Conservation (phyloP, 176 grass and related monocot genomes). For the Raddia distichophylla region DNA sequence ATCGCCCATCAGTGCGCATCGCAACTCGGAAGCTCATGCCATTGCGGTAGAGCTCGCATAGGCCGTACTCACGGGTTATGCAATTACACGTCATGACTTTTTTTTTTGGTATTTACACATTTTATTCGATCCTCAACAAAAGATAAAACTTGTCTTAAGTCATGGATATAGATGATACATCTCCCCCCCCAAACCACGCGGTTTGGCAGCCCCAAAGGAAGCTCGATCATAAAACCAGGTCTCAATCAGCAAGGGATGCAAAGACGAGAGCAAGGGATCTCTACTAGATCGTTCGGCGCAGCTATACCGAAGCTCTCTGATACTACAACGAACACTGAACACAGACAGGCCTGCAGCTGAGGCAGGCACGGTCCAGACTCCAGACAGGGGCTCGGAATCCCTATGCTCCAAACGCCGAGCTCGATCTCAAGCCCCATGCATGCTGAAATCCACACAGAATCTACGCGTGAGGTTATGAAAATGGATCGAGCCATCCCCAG, state of each 20-base stretch:
- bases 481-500: not conserved
- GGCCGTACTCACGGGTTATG: too few relatives aligned
- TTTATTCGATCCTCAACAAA: too few relatives aligned
- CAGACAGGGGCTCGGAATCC: constrained; percentile 45
- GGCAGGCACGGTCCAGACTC: not conserved
- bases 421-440: not conserved
- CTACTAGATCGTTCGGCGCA: constrained; percentile 15
- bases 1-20: too few relatives aligned
- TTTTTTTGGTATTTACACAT: too few relatives aligned
- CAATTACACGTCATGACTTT: too few relatives aligned
- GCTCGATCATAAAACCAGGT: constrained; percentile 8
- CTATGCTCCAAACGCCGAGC: constrained; percentile 17
- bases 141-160: too few relatives aligned
- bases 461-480: not conserved
- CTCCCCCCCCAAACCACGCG: not conserved
- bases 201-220: not conserved
- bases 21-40: too few relatives aligned
- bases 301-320: not conserved
- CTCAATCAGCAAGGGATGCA: not conserved
- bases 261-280: constrained; percentile 32
- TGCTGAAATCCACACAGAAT: not conserved
- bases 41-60: too few relatives aligned
- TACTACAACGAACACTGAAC: constrained; percentile 30
- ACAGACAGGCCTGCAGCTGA: not conserved
- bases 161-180: too few relatives aligned